Base-by-base conservation (phyloP, 345 rosid genomes). In the Raphanus sativus region DNA sequence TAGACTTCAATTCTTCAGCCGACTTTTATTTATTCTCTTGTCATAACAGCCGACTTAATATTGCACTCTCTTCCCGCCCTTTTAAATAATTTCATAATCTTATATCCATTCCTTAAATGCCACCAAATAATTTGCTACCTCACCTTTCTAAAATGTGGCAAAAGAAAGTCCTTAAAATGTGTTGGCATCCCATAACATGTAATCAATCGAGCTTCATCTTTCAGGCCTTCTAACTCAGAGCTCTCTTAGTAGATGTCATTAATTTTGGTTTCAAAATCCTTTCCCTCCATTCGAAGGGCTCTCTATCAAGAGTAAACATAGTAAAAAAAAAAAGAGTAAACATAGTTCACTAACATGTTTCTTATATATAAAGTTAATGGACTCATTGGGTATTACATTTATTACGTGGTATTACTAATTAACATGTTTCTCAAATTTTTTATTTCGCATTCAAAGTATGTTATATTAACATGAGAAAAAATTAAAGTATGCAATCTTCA, bases 91-190 rank as follows among this genome's bases (percentile, higher is more conserved):
- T 56, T 30, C n/a, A 67, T 28, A 30, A 17, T 56, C 26, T 75
- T 38, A 40, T 58, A 40, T 42, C 8, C 4, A 67, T 62, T 69
- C 56, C 33, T 62, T 69, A 76, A 76, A 76, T 69, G 58, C 70
- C 79, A 76, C 55, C 63, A 69, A 48, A 50, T 63, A 12, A 63
- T 76, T 69, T 76, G 75, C 65, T 50, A 76, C 40, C 63, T 26
- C 45, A 52, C 29, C 7, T 64, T 73, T 63, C 7, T 8, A 13
- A 72, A 6, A 60, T 40, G 52, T 40, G 60, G 62, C 25, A 21
- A 38, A 40, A 32, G 42, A 29, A 28, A 17, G 33, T 67, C 45
- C 33, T 38, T 10, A 65, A 40, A 52, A 32, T 45, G 68, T 60
- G 64, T 60, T 60, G 64, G 64, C 64, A 60, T 60, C 64, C 62